A percentile compares a stretch with the other conserved stretches of the same genome.
These are phyloP conservation scores for Fusarium pseudoanthophilum DNA, from an alignment of 2,329 filamentous ascomycete species.

Conservation along the genomic window DNA sequence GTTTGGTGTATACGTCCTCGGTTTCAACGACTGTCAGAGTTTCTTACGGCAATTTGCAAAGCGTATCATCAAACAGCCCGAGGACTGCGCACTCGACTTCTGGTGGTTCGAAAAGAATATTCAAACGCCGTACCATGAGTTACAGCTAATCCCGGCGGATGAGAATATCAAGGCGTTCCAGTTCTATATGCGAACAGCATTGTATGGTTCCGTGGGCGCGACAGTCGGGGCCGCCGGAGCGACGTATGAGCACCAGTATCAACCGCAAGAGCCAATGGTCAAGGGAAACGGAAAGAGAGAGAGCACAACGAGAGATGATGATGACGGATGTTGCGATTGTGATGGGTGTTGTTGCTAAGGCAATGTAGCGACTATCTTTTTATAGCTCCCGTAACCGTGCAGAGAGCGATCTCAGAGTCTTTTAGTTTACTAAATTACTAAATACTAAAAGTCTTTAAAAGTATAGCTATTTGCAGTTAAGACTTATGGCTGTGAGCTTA, in stretches of 20 bases:
- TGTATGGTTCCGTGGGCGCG: not conserved
- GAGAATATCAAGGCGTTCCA: not conserved
- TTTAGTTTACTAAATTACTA: no score
- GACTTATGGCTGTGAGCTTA: no score
- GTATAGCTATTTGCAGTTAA: no score
- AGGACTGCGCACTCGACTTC: not conserved
- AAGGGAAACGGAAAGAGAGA: rapidly evolving
- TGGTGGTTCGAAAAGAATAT: rapidly evolving
- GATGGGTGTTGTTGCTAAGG: not conserved
- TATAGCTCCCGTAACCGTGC: no score
- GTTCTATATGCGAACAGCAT: not conserved
- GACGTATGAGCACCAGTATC: not conserved
- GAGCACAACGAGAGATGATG: rapidly evolving
- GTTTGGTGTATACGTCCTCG: rapidly evolving
- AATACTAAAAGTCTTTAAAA: no score
- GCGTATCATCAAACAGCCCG: not conserved
- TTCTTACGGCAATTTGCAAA: rapidly evolving
- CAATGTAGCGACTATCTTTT: no score
- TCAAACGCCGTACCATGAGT: rapidly evolving
- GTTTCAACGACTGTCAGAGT: not conserved
- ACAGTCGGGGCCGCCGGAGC: rapidly evolving
- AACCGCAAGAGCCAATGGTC: not conserved
- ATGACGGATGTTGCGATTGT: not conserved
- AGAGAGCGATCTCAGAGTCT: no score
- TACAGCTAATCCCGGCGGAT: not conserved